Evolutionary conservation across 192 early-diverging fungal genomes (phyloP).

Genomic region (Rhizoclosmatium sp.): DNA sequence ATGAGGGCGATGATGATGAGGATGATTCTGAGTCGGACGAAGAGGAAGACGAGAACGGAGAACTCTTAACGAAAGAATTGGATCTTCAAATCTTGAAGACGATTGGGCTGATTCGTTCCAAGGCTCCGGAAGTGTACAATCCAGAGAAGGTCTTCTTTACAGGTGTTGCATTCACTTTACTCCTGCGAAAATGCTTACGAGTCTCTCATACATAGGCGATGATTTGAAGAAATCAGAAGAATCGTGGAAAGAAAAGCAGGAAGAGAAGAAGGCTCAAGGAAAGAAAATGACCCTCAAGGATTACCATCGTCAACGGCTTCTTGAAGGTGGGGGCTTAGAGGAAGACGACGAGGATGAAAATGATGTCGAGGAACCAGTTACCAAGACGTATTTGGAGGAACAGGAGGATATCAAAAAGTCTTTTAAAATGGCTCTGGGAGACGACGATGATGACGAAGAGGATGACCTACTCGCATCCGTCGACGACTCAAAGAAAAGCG

Average conservation of each 20-base stretch:
- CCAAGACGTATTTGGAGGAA: constrained; percentile 81
- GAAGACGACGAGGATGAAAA: constrained; percentile 54
- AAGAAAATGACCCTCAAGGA: constrained; percentile 86
- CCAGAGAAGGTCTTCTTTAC: constrained; percentile 76
- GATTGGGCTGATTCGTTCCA: constrained; percentile 77
- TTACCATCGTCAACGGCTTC: constrained; percentile 81
- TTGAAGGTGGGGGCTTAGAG: constrained; percentile 49
- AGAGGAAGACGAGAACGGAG: constrained; percentile 62
- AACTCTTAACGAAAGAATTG: constrained; percentile 84
- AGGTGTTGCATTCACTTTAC: constrained; percentile 25
- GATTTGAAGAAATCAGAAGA: constrained; percentile 66
- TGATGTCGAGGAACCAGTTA: constrained; percentile 44
- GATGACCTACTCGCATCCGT: constrained; percentile 60
- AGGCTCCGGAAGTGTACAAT: constrained; percentile 87
- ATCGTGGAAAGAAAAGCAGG: constrained; percentile 73
- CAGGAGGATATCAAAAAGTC: constrained; percentile 79
- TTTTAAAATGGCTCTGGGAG: constrained; percentile 59
- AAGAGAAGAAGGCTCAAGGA: constrained; percentile 52
- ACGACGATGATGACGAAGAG: constrained; percentile 50
- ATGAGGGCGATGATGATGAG: constrained; percentile 57
- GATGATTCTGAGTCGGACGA: constrained; percentile 71
- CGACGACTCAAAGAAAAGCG: constrained; percentile 40
- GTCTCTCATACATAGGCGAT: constrained; percentile 44
- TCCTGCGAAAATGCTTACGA: not conserved
- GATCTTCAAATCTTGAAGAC: constrained; percentile 96